These are phyloP conservation scores for Penicillium aurantiogriseum DNA, from an alignment of 2,329 filamentous ascomycete species.

Conservation along the genomic window DNA sequence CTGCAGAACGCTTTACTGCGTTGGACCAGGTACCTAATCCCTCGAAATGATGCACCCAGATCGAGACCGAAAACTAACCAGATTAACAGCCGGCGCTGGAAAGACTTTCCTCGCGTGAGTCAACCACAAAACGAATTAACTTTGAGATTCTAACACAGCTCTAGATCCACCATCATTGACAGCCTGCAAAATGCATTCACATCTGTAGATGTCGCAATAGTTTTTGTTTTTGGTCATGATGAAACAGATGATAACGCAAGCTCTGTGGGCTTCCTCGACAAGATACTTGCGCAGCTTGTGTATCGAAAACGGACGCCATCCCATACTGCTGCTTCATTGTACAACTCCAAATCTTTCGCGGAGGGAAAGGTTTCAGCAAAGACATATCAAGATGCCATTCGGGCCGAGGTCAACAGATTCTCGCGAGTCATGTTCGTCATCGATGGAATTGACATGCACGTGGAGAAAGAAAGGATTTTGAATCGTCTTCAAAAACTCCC, in stretches of 20 bases:
- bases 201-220: slow-evolving; percentile 28
- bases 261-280: slow-evolving; percentile 24
- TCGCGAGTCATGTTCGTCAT: slow-evolving; percentile 31
- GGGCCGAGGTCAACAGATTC: slow-evolving; percentile 32
- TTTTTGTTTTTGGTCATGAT: slow-evolving; percentile 32
- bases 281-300: slow-evolving; percentile 33
- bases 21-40: slow-evolving; percentile 20
- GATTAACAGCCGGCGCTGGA: slow-evolving; percentile 28
- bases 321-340: slow-evolving; percentile 24
- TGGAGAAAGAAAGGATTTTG: slow-evolving; percentile 33
- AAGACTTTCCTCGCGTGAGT: slow-evolving; percentile 36
- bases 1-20: slow-evolving; percentile 28
- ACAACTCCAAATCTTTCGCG: slow-evolving; percentile 23
- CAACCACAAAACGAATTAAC: background rate
- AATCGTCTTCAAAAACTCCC: slow-evolving; percentile 33
- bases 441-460: slow-evolving; percentile 31
- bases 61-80: background rate
- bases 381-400: slow-evolving; percentile 33
- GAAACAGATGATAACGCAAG: slow-evolving; percentile 21
- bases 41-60: too few species aligned
- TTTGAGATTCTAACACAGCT: background rate
- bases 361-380: slow-evolving; percentile 29
- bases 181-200: slow-evolving; percentile 29
- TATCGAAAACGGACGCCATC: slow-evolving; percentile 29
- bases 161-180: slow-evolving; percentile 31